A percentile compares a stretch with the other conserved stretches of the same genome.
Conservation (phyloP, 169 alveolate species). For the Besnoitia besnoiti region DNA sequence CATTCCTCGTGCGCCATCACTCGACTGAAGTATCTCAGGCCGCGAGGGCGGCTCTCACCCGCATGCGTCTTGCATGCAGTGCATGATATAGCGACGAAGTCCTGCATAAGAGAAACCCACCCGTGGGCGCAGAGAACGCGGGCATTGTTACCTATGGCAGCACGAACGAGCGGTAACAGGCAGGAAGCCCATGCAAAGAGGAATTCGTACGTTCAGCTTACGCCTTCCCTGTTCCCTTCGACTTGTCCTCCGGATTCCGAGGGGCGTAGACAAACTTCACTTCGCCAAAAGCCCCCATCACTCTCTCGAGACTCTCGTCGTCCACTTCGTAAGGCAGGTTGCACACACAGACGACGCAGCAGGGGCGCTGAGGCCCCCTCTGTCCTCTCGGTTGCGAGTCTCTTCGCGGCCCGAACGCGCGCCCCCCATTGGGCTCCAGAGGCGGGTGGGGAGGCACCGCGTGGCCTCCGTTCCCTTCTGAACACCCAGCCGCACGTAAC, state of each 20-base stretch:
- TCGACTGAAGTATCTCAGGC: no score
- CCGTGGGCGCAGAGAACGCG: no score
- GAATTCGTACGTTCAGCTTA: background rate
- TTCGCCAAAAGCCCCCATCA: constrained; percentile 52
- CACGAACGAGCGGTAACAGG: background rate
- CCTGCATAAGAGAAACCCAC: no score
- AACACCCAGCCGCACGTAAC: background rate
- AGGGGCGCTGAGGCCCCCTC: constrained; percentile 36
- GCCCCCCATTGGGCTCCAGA: background rate
- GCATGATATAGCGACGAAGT: no score
- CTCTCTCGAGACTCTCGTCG: constrained; percentile 42
- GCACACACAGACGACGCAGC: constrained; percentile 62
- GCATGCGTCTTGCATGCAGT: no score
- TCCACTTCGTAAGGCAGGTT: constrained; percentile 66
- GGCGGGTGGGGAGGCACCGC: background rate
- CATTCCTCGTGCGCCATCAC: no score
- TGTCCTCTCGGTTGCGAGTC: constrained; percentile 18
- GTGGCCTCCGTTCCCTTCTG: background rate
- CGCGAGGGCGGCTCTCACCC: no score
- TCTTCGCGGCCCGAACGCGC: background rate
- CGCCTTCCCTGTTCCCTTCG: constrained; percentile 69
- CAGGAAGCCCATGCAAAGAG: background rate
- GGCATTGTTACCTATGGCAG: no score
- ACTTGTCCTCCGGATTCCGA: constrained; percentile 40
- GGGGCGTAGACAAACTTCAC: constrained; percentile 63